A percentile compares a stretch with the other conserved stretches of the same genome.
phyloP scores from a whole-genome alignment of 2,329 filamentous ascomycete genomes.

The Orbilia oligospora region DNA sequence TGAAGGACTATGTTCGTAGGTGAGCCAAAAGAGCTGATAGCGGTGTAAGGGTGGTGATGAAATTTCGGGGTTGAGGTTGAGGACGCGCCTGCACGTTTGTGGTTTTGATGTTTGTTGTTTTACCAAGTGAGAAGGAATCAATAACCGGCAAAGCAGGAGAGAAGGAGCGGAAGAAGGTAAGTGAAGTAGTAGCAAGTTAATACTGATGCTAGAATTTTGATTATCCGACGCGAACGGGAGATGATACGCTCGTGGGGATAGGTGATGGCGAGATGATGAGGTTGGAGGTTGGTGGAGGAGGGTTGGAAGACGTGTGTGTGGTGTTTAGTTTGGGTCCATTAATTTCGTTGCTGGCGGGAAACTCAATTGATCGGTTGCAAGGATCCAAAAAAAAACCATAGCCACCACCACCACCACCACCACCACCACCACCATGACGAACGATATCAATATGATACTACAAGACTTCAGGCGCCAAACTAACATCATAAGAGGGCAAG shows the following conservation, averaged over 20 bases:
- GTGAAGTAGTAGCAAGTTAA: neutral
- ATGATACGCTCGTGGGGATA: constrained; percentile 32
- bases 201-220: neutral
- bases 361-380: constrained; percentile 3
- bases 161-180: constrained; percentile 44
- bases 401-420: too few relatives aligned
- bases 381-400: constrained; percentile 45
- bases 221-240: constrained; percentile 48
- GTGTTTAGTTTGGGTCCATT: constrained; percentile 37
- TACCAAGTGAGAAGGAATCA: constrained; percentile 43
- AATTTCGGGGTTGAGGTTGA: constrained; percentile 28
- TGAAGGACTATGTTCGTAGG: neutral
- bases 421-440: neutral
- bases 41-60: neutral
- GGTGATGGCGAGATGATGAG: constrained; percentile 43
- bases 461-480: neutral
- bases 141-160: constrained; percentile 38
- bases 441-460: neutral
- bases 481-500: neutral
- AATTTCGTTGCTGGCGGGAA: constrained; percentile 33
- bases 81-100: constrained; percentile 59
- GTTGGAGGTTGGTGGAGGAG: constrained; percentile 18
- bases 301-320: constrained; percentile 40
- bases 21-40: neutral
- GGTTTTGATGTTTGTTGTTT: constrained; percentile 49